Base-by-base conservation (phyloP, 106 monocot genomes). In the Dactylorhiza incarnata region DNA sequence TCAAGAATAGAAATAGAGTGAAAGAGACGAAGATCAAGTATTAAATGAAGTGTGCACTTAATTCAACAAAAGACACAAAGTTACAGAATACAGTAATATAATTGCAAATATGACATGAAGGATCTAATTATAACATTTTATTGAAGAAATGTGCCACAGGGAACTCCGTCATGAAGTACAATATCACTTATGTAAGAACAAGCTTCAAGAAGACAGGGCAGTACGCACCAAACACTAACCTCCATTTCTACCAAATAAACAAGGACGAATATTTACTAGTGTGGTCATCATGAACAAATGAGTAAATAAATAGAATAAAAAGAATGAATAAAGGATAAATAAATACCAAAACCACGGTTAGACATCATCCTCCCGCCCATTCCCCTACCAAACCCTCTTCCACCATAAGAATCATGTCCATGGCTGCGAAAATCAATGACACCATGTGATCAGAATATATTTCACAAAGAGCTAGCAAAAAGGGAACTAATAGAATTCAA, bases 321-420 rank as follows among this genome's bases (percentile, higher is more conserved):
- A 65, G 29, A 65, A 25, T 29, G 13, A 26, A 72, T 22, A 48
- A 12, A 72, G 49, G 66, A 50, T 8, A 26, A 75, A 16, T 66
- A 6, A 74, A 71, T 95, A 90, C 92, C 92, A 86, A 92, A 92
- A 65, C 92, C 92, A 87, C 92, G 89, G 19, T 90, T 87, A 82
- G 50, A 79, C 74, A 83, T 80, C 90, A 87, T 92, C 73, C 95
- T 85, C 73, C 90, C 92, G 81, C 95, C 90, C 76, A 92, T 88
- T 61, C 93, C 97, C 72, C 94, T 89, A 58, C 97, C 97, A 82
- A 81, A 99, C 26, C 97, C 91, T 91, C 97, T 91, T 25, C 95
- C 95, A 56, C 89, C 89, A 87, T 72, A 87, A 65, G 75, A 78
- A 65, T 94, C 97, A 71, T 88, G 88, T 71, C 78, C 51, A 87